Conservation (phyloP, 2,329 filamentous ascomycete species). For the Lecanicillium sp. region DNA sequence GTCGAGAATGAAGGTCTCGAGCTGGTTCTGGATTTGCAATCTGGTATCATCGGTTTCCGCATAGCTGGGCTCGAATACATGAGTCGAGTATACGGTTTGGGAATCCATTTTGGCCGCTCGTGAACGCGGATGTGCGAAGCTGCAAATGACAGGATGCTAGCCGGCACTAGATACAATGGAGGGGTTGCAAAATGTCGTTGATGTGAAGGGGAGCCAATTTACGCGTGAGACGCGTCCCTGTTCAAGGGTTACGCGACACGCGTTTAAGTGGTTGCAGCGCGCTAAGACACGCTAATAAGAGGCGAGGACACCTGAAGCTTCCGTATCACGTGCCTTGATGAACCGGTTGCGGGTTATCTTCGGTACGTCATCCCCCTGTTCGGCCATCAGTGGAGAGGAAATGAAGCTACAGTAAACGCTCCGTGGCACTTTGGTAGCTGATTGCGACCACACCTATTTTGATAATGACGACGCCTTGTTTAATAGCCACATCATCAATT, state of each 20-base stretch:
- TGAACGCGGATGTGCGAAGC: neutral
- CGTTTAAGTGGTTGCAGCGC: slow-evolving; percentile 23
- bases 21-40: slow-evolving; percentile 64
- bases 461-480: slow-evolving; percentile 7
- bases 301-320: too few relatives aligned
- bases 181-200: slow-evolving; percentile 4
- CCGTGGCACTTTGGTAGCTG: too few relatives aligned
- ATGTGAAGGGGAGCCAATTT: slow-evolving; percentile 6
- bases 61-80: slow-evolving; percentile 63
- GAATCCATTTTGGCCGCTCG: slow-evolving; percentile 59
- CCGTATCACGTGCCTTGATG: too few relatives aligned
- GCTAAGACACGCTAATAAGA: neutral
- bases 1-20: slow-evolving; percentile 86
- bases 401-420: too few relatives aligned
- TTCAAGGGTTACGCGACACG: slow-evolving; percentile 13
- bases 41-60: slow-evolving; percentile 61
- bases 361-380: too few relatives aligned
- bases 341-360: too few relatives aligned
- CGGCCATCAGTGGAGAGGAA: too few relatives aligned
- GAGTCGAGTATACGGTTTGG: slow-evolving; percentile 78
- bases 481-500: neutral
- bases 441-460: too few relatives aligned
- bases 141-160: neutral
- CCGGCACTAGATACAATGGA: neutral
- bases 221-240: slow-evolving; percentile 10